phyloP scores from a whole-genome alignment of 2,329 filamentous ascomycete genomes.

The Colletotrichum acutatum region DNA sequence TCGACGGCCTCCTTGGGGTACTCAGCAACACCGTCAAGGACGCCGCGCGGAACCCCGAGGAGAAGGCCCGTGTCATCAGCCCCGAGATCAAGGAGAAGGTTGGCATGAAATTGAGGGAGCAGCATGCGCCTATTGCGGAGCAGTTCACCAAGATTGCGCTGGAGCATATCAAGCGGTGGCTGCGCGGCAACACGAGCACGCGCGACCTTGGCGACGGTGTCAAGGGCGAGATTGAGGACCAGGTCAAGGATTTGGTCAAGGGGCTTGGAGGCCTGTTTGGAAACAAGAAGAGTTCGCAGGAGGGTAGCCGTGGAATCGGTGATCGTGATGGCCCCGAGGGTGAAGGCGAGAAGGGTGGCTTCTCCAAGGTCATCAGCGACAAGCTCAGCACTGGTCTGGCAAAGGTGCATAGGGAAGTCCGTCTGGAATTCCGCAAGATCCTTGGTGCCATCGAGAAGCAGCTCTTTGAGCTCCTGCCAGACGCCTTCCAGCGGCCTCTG shows the following conservation, averaged over 20 bases:
- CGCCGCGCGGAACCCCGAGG: constrained; percentile 56
- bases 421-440: constrained; percentile 57
- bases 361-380: constrained; percentile 58
- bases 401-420: constrained; percentile 56
- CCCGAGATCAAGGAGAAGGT: constrained; percentile 59
- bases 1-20: constrained; percentile 55
- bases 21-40: constrained; percentile 57
- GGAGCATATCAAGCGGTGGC: constrained; percentile 59
- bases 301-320: constrained; percentile 45
- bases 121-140: constrained; percentile 56
- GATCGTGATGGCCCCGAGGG: constrained; percentile 41
- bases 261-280: constrained; percentile 55
- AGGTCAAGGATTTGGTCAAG: constrained; percentile 57
- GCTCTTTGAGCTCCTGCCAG: constrained; percentile 56
- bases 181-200: constrained; percentile 54
- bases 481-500: constrained; percentile 54
- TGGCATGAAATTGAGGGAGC: constrained; percentile 51
- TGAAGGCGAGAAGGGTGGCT: constrained; percentile 47
- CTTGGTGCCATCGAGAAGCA: constrained; percentile 57
- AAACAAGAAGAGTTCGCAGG: constrained; percentile 43
- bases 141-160: constrained; percentile 58
- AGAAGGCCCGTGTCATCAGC: constrained; percentile 56
- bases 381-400: constrained; percentile 57
- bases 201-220: constrained; percentile 55
- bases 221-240: constrained; percentile 56